phyloP scores from a whole-genome alignment of 106 monocot species.

The Platanthera guangdongensis region DNA sequence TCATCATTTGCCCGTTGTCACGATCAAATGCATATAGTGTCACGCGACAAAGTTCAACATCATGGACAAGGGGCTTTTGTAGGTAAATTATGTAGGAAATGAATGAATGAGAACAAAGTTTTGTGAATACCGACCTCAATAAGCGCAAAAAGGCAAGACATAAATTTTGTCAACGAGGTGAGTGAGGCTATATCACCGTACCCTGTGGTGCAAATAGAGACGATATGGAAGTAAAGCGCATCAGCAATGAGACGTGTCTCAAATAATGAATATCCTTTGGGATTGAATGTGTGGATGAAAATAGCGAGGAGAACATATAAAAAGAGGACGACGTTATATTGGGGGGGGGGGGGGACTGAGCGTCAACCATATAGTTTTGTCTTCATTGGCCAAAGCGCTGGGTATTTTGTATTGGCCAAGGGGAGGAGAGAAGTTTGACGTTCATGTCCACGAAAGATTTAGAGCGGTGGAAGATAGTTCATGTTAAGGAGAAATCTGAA shows the following conservation, averaged over 20 bases:
- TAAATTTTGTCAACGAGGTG: conserved; percentile 27
- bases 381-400: too few species aligned
- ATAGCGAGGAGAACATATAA: conserved; percentile 27
- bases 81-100: conserved; percentile 37
- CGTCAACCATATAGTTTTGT: neutral
- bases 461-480: too few species aligned
- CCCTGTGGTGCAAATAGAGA: conserved; percentile 62
- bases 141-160: conserved; percentile 50
- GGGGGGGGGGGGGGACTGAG: conserved; percentile 14
- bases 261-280: conserved; percentile 19
- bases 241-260: conserved; percentile 39
- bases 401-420: too few species aligned
- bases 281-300: conserved; percentile 19
- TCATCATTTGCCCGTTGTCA: conserved; percentile 56
- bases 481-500: too few species aligned
- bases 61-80: conserved; percentile 38
- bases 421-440: too few species aligned
- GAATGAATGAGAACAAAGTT: conserved; percentile 32
- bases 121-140: conserved; percentile 62
- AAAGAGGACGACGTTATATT: conserved; percentile 7
- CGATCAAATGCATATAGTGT: conserved; percentile 30
- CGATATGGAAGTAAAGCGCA: conserved; percentile 62
- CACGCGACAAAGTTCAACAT: neutral
- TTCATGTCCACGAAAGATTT: too few species aligned
- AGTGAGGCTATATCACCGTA: conserved; percentile 59